A percentile compares a stretch with the other conserved stretches of the same genome.
phyloP scores from a whole-genome alignment of 768 basidiomycete genomes.

The Serendipita vermifera region DNA sequence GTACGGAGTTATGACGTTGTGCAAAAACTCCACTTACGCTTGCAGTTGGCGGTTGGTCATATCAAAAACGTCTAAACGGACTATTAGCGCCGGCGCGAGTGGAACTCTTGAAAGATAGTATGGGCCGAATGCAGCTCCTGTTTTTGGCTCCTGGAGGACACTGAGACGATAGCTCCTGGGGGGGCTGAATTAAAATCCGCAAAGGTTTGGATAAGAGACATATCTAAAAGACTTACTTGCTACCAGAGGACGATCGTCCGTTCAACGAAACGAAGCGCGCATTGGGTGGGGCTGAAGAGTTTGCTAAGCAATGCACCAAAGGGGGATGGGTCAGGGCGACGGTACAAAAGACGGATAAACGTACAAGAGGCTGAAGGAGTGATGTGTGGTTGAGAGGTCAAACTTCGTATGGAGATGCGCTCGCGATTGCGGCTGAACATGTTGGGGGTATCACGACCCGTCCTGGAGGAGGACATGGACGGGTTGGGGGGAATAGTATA shows the following conservation, averaged over 20 bases:
- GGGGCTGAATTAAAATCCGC: neutral
- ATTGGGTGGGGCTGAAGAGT: neutral
- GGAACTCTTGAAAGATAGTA: slow-evolving; percentile 66
- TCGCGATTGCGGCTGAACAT: slow-evolving; percentile 5
- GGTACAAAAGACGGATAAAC: neutral
- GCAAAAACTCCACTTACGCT: slow-evolving; percentile 46
- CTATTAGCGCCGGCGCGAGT: slow-evolving; percentile 72
- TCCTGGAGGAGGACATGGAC: slow-evolving; percentile 8
- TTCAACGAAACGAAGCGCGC: neutral
- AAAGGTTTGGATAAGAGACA: neutral
- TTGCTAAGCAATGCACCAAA: neutral
- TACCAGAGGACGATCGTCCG: neutral
- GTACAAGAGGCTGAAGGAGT: neutral
- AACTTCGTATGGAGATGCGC: slow-evolving; percentile 4
- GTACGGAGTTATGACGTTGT: slow-evolving; percentile 15
- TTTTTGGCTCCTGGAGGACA: slow-evolving; percentile 72
- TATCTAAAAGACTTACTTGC: no score
- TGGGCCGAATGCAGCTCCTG: slow-evolving; percentile 69
- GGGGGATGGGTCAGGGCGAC: neutral
- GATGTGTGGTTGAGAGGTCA: neutral
- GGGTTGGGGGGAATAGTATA: neutral
- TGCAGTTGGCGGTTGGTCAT: slow-evolving; percentile 54
- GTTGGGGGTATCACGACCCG: neutral
- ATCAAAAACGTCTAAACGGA: slow-evolving; percentile 64
- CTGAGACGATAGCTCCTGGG: slow-evolving; percentile 55